Conservation (phyloP, 2,329 filamentous ascomycete genomes). For the Kalaharituber pfeilii region DNA sequence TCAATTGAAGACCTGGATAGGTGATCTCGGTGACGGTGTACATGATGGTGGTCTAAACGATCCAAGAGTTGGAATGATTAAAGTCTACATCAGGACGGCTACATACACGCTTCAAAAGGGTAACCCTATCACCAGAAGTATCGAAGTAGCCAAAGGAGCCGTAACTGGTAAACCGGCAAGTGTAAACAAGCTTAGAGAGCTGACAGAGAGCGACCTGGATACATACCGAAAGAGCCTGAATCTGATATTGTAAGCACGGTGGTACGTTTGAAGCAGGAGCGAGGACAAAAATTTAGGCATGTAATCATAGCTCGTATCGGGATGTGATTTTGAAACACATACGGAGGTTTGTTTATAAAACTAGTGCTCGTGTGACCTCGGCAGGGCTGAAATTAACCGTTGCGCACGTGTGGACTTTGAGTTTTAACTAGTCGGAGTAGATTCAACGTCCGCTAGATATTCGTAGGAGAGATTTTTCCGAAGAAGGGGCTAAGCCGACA, state of each 20-base stretch:
- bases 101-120: conserved; percentile 48
- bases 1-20: conserved; percentile 64
- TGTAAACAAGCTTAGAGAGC: conserved; percentile 60
- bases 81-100: conserved; percentile 51
- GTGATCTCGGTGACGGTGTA: conserved; percentile 64
- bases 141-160: conserved; percentile 59
- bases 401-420: too few relatives aligned
- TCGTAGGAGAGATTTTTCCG: too few relatives aligned
- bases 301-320: too few relatives aligned
- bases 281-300: too few relatives aligned
- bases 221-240: conserved; percentile 36
- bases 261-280: too few relatives aligned
- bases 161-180: conserved; percentile 52
- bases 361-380: too few relatives aligned
- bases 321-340: too few relatives aligned
- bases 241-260: conserved; percentile 21
- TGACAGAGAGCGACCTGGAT: conserved; percentile 47
- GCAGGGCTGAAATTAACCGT: too few relatives aligned
- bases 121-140: conserved; percentile 38
- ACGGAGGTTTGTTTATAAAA: too few relatives aligned
- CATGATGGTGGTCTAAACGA: conserved; percentile 71
- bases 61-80: conserved; percentile 66
- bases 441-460: too few relatives aligned
- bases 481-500: too few relatives aligned
- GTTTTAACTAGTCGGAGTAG: too few relatives aligned